Conservation (phyloP, 805 yeast genomes). For the Pichia manshurica region DNA sequence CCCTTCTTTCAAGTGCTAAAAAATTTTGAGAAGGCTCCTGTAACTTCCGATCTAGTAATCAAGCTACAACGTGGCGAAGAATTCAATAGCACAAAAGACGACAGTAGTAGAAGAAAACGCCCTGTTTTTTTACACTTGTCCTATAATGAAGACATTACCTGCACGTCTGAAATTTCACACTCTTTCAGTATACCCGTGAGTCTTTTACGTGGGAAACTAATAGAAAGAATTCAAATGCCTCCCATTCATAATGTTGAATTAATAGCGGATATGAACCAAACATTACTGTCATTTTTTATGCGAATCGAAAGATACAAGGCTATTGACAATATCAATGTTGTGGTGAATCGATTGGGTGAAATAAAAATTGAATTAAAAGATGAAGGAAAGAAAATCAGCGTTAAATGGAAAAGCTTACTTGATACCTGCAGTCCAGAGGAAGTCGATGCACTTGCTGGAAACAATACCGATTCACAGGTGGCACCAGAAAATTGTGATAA, state of each 20-base stretch:
- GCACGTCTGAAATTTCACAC: slow-evolving; percentile 48
- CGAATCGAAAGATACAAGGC: slow-evolving; percentile 62
- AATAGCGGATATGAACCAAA: slow-evolving; percentile 46
- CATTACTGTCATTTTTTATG: slow-evolving; percentile 48
- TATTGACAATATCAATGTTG: slow-evolving; percentile 44
- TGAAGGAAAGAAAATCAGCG: slow-evolving; percentile 47
- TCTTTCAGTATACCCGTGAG: slow-evolving; percentile 68
- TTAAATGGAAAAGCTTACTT: slow-evolving; percentile 51
- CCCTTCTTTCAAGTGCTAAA: slow-evolving; percentile 51
- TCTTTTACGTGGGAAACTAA: slow-evolving; percentile 50
- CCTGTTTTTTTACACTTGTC: slow-evolving; percentile 49
- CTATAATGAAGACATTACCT: slow-evolving; percentile 42
- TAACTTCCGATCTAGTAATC: slow-evolving; percentile 42
- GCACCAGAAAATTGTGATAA: background rate
- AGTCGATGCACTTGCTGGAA: slow-evolving; percentile 3
- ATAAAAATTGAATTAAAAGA: slow-evolving; percentile 49
- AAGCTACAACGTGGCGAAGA: slow-evolving; percentile 34
- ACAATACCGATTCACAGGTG: background rate
- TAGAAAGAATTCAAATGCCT: slow-evolving; percentile 57
- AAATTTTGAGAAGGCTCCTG: slow-evolving; percentile 49
- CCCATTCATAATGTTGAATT: slow-evolving; percentile 49
- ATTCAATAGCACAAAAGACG: slow-evolving; percentile 29
- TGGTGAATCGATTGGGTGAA: slow-evolving; percentile 44
- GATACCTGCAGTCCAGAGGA: slow-evolving; percentile 20
- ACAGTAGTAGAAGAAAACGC: slow-evolving; percentile 23